phyloP scores from a whole-genome alignment of 768 basidiomycete species.

The Rubroboletus pulcherrimus region DNA sequence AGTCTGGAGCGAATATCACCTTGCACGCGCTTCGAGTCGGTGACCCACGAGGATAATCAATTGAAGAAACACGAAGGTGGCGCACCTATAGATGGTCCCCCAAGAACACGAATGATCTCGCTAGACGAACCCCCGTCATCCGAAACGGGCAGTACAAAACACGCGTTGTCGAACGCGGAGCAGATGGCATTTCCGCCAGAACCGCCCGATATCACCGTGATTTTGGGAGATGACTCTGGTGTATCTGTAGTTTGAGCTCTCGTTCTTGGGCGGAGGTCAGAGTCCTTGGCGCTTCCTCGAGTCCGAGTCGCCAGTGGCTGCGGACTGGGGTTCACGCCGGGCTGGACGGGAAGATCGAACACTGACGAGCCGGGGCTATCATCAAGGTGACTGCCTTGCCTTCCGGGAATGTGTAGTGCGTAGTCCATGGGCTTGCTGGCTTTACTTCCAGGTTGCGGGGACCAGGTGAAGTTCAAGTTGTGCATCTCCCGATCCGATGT shows the following conservation, averaged over 20 bases:
- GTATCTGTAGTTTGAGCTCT: slow-evolving; percentile 3
- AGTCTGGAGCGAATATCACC: slow-evolving; percentile 89
- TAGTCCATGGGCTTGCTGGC: slow-evolving; percentile 12
- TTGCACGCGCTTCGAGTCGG: slow-evolving; percentile 26
- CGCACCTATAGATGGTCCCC: slow-evolving; percentile 79
- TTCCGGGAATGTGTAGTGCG: slow-evolving; percentile 8
- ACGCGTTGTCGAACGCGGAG: slow-evolving; percentile 71
- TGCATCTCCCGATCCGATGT: not conserved
- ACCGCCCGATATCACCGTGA: slow-evolving; percentile 85
- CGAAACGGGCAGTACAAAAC: slow-evolving; percentile 87
- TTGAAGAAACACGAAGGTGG: slow-evolving; percentile 10
- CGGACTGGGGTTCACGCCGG: slow-evolving; percentile 9
- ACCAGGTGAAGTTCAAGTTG: not conserved
- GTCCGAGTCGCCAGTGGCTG: slow-evolving; percentile 20
- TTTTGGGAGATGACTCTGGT: slow-evolving; percentile 36
- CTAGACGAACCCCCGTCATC: slow-evolving; percentile 95
- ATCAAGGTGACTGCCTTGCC: slow-evolving; percentile 11
- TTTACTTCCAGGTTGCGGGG: not conserved
- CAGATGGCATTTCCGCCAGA: slow-evolving; percentile 93
- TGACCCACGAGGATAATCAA: slow-evolving; percentile 7
- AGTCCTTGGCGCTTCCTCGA: slow-evolving; percentile 4
- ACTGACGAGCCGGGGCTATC: slow-evolving; percentile 67
- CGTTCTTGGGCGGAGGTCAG: slow-evolving; percentile 3
- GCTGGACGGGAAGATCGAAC: slow-evolving; percentile 65
- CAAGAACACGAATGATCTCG: slow-evolving; percentile 89